phyloP scores from a whole-genome alignment of 2,329 filamentous ascomycete species.

The Alternaria panax region DNA sequence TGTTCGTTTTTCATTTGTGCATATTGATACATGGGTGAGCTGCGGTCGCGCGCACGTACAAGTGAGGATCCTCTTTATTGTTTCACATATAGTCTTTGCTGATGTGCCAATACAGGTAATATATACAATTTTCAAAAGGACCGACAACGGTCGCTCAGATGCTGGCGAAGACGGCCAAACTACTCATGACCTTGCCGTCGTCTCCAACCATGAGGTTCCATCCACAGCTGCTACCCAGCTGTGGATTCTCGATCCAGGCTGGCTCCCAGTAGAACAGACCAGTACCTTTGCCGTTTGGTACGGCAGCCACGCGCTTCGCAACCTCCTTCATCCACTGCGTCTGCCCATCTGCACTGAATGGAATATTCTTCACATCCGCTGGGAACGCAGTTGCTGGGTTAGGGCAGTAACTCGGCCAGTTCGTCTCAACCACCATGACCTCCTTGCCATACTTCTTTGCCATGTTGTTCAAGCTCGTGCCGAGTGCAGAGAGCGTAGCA shows the following conservation, averaged over 20 bases:
- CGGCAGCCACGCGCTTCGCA: constrained; percentile 62
- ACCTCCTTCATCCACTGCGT: constrained; percentile 67
- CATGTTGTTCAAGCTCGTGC: constrained; percentile 65
- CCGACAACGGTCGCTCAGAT: constrained; percentile 37
- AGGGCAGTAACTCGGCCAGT: constrained; percentile 73
- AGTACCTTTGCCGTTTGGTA: constrained; percentile 58
- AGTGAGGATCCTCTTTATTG: neutral
- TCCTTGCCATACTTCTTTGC: constrained; percentile 69
- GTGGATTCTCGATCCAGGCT: constrained; percentile 71
- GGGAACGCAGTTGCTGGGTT: constrained; percentile 67
- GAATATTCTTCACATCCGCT: constrained; percentile 65
- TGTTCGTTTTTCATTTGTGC: neutral
- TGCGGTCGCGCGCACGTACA: neutral
- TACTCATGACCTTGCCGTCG: constrained; percentile 63
- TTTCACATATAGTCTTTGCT: neutral
- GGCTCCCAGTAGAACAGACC: constrained; percentile 80
- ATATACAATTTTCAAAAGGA: constrained; percentile 10
- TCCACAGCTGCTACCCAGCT: constrained; percentile 69
- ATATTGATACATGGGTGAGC: neutral
- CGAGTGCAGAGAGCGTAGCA: constrained; percentile 66
- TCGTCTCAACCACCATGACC: constrained; percentile 72
- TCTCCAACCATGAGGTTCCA: constrained; percentile 69
- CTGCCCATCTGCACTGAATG: constrained; percentile 70
- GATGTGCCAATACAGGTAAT: neutral
- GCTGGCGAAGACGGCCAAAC: constrained; percentile 63